phyloP scores from a whole-genome alignment of 2,329 filamentous ascomycete species.

The Alternaria postmessia region DNA sequence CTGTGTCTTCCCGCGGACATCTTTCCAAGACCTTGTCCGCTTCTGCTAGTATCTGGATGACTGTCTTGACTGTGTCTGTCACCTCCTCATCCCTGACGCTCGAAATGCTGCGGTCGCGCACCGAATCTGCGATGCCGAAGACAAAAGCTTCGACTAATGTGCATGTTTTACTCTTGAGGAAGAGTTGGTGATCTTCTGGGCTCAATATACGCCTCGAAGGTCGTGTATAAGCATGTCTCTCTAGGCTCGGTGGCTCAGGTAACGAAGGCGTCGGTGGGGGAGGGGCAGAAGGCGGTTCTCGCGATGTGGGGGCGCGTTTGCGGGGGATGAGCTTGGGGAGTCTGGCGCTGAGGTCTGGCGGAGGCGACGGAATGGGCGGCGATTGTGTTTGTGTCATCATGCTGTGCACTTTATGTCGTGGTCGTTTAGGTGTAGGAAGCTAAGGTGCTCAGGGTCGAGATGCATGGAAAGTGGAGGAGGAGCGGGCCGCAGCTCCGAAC shows the following conservation, averaged over 20 bases:
- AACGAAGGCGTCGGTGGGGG: slow-evolving; percentile 79
- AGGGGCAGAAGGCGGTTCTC: slow-evolving; percentile 55
- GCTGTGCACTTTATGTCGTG: slow-evolving; percentile 2
- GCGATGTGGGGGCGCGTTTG: slow-evolving; percentile 33
- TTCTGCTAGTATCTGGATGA: slow-evolving; percentile 75
- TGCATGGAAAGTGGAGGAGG: slow-evolving; percentile 8
- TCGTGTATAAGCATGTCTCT: slow-evolving; percentile 67
- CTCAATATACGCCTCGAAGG: slow-evolving; percentile 86
- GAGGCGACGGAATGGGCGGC: slow-evolving; percentile 15
- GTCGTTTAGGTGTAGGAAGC: background rate
- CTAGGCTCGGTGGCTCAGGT: slow-evolving; percentile 70
- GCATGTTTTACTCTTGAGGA: slow-evolving; percentile 79
- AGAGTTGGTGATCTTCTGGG: slow-evolving; percentile 78
- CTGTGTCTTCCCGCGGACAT: slow-evolving; percentile 84
- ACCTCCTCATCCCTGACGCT: slow-evolving; percentile 65
- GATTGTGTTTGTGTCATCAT: slow-evolving; percentile 26
- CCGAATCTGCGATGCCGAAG: slow-evolving; percentile 84
- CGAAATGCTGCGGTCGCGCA: slow-evolving; percentile 74
- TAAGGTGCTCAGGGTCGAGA: background rate
- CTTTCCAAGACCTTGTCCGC: slow-evolving; percentile 71
- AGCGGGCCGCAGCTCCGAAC: slow-evolving; percentile 4
- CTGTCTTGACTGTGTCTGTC: slow-evolving; percentile 67
- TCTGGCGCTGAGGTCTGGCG: slow-evolving; percentile 37
- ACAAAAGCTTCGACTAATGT: slow-evolving; percentile 82
- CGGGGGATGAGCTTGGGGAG: slow-evolving; percentile 50